A percentile compares a stretch with the other conserved stretches of the same genome.
These are phyloP conservation scores for Colletotrichum caudatum DNA, from an alignment of 2,329 filamentous ascomycete species.

Conservation along the genomic window DNA sequence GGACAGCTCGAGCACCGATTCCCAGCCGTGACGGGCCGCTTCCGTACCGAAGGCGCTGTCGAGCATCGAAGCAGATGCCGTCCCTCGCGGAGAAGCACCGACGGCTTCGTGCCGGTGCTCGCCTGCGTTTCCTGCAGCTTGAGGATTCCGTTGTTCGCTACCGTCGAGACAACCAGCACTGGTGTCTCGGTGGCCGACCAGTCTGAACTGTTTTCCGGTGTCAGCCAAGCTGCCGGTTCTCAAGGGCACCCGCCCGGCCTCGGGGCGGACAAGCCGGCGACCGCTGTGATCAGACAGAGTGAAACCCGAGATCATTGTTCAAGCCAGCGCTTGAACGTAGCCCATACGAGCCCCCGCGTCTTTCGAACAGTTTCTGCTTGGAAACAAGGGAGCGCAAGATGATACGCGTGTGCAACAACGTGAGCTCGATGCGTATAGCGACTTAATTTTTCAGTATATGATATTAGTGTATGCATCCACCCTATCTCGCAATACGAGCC, in stretches of 20 bases:
- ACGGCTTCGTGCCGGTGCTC: background rate
- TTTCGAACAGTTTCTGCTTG: background rate
- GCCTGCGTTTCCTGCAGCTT: background rate
- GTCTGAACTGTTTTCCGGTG: background rate
- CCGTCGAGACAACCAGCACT: background rate
- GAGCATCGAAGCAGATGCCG: slow-evolving; percentile 16
- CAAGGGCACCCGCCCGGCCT: background rate
- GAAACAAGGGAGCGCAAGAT: background rate
- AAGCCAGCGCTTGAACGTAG: no score
- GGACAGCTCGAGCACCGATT: slow-evolving; percentile 46
- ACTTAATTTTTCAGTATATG: background rate
- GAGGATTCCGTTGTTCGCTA: background rate
- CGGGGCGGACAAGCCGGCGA: background rate
- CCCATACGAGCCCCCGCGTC: background rate
- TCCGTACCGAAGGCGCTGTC: slow-evolving; percentile 47
- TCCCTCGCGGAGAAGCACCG: no score
- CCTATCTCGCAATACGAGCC: background rate
- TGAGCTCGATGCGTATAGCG: background rate
- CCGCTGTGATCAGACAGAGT: background rate
- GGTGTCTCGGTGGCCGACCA: background rate
- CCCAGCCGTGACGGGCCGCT: slow-evolving; percentile 46
- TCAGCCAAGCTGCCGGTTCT: background rate
- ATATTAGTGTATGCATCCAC: background rate
- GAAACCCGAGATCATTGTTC: background rate
- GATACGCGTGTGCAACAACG: background rate